Evolutionary conservation across 768 basidiomycete genomes (phyloP).

Genomic region (Dentipellis fragilis): DNA sequence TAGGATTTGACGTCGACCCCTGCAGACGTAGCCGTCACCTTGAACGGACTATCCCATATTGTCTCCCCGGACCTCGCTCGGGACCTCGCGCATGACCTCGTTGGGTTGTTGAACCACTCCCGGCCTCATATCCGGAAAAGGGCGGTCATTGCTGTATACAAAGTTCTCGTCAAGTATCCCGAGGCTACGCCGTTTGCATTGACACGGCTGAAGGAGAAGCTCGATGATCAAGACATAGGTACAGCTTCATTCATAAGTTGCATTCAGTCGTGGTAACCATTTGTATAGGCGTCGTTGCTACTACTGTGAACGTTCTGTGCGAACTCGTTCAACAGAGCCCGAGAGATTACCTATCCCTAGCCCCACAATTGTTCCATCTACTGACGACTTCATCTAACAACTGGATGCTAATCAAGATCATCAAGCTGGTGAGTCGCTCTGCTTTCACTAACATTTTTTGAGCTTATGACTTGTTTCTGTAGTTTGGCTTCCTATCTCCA

Average conservation of each 20-base stretch:
- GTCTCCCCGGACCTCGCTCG: conserved; percentile 84
- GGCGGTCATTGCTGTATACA: conserved; percentile 77
- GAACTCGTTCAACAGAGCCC: conserved; percentile 82
- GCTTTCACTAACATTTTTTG: not conserved
- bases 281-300: conserved; percentile 74
- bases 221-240: conserved; percentile 74
- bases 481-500: conserved; percentile 93
- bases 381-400: conserved; percentile 93
- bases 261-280: not conserved
- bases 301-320: conserved; percentile 89
- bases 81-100: conserved; percentile 78
- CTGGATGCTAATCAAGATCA: conserved; percentile 99
- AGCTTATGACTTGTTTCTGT: conserved; percentile 1
- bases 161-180: conserved; percentile 73
- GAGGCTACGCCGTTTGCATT: conserved; percentile 62
- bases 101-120: conserved; percentile 84
- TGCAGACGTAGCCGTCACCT: conserved; percentile 61
- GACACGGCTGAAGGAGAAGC: conserved; percentile 61
- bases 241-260: conserved; percentile 10
- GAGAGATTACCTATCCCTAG: conserved; percentile 71
- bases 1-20: conserved; percentile 78
- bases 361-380: conserved; percentile 88
- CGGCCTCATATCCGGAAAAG: conserved; percentile 83
- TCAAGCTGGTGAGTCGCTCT: conserved; percentile 66
- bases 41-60: conserved; percentile 79